phyloP scores from a whole-genome alignment of 192 early-diverging fungal species.

The Coemansia sp. region DNA sequence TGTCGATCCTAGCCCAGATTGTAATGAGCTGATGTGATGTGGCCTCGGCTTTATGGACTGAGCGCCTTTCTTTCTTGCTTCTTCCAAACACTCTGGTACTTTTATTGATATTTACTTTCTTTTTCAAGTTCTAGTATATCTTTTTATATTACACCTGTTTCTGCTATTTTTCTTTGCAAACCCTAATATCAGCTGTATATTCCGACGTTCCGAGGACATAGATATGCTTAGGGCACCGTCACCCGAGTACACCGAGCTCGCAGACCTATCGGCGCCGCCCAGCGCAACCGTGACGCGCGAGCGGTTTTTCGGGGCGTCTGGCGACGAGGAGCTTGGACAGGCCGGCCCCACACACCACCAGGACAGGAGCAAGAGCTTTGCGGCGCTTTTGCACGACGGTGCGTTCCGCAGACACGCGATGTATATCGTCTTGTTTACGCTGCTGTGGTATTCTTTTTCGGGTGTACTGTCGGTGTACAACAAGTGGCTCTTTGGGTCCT shows the following conservation, averaged over 20 bases:
- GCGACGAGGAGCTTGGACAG: background rate
- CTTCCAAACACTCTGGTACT: background rate
- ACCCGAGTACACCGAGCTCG: constrained; percentile 49
- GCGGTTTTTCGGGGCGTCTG: constrained; percentile 8
- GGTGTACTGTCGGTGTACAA: constrained; percentile 84
- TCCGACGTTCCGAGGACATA: background rate
- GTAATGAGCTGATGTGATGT: background rate
- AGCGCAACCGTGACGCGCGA: constrained; percentile 7
- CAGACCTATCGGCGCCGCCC: constrained; percentile 20
- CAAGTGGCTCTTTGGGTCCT: constrained; percentile 88
- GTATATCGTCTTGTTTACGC: constrained; percentile 48
- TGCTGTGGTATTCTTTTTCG: constrained; percentile 66
- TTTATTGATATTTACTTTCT: background rate
- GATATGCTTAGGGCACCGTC: constrained; percentile 13
- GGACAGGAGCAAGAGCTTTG: background rate
- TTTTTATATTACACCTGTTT: no score
- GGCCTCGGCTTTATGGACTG: background rate
- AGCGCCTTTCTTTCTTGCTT: background rate
- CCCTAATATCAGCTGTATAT: background rate
- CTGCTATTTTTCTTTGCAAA: no score
- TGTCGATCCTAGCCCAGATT: background rate
- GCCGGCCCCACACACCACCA: background rate
- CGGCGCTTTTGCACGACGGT: constrained; percentile 21
- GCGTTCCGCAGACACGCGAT: constrained; percentile 35
- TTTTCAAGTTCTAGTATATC: constrained; percentile 3